A percentile compares a stretch with the other conserved stretches of the same genome.
phyloP scores from a whole-genome alignment of 331 rosid genomes.

The Acacia concinna region DNA sequence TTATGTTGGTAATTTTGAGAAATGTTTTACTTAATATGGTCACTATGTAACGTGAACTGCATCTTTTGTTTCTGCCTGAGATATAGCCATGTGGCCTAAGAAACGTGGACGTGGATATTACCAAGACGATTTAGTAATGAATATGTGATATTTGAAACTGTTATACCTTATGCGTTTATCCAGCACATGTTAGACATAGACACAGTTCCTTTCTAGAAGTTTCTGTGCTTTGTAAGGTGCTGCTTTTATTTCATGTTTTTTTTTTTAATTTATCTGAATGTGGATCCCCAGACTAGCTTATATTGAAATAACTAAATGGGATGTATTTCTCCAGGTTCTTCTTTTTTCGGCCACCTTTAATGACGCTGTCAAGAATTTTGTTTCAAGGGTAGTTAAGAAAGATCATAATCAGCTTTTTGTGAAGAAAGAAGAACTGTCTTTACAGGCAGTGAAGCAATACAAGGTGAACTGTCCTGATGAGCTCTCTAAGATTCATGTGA shows the following conservation, averaged over 20 bases:
- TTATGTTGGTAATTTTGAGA: neutral
- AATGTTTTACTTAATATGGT: no score
- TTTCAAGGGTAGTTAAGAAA: slow-evolving; percentile 54
- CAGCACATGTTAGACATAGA: neutral
- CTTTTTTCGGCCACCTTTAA: slow-evolving; percentile 88
- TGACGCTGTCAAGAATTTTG: slow-evolving; percentile 66
- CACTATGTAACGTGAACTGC: neutral
- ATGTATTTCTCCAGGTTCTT: slow-evolving; percentile 60
- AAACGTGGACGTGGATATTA: neutral
- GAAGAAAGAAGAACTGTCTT: slow-evolving; percentile 79
- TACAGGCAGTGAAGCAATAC: slow-evolving; percentile 82
- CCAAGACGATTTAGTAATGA: neutral
- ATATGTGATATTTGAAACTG: neutral
- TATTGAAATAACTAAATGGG: neutral
- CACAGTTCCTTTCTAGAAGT: neutral
- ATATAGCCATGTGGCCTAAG: neutral
- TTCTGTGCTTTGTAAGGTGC: neutral
- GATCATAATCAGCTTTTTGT: slow-evolving; percentile 77
- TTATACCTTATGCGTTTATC: neutral
- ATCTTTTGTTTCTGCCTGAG: neutral
- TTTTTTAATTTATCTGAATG: neutral
- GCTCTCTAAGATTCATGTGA: slow-evolving; percentile 54
- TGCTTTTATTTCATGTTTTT: slow-evolving; percentile 14
- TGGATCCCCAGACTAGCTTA: neutral
- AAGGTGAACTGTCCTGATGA: slow-evolving; percentile 76